A percentile compares a stretch with the other conserved stretches of the same genome.
Evolutionary conservation across 1,139 yeast species (phyloP).

Genomic region (Candida smagusa): DNA sequence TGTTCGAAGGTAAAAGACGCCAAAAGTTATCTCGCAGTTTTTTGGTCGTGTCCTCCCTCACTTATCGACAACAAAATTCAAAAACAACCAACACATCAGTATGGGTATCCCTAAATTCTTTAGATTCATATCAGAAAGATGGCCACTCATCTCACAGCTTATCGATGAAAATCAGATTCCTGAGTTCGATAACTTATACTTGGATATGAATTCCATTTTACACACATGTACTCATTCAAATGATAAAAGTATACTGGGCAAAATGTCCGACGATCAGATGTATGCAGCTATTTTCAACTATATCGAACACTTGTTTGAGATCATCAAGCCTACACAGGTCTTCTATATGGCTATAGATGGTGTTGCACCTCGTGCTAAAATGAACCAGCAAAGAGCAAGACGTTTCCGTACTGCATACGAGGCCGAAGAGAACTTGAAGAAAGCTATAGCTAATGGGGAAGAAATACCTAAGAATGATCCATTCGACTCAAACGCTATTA

Average conservation of each 20-base stretch:
- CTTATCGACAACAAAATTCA: neutral
- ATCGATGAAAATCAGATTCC: conserved; percentile 85
- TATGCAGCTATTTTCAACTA: conserved; percentile 90
- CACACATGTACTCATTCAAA: conserved; percentile 90
- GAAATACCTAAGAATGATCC: conserved; percentile 69
- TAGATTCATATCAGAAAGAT: conserved; percentile 96
- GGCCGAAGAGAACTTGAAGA: conserved; percentile 71
- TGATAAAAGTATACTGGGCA: conserved; percentile 55
- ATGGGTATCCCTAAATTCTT: conserved; percentile 95
- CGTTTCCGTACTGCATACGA: conserved; percentile 94
- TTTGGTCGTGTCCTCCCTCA: conserved; percentile 1
- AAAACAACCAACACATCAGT: conserved; percentile 1
- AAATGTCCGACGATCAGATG: conserved; percentile 86
- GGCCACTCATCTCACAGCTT: conserved; percentile 93
- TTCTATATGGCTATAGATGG: conserved; percentile 99
- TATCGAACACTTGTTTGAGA: conserved; percentile 87
- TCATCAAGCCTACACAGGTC: conserved; percentile 80
- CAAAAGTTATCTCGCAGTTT: neutral
- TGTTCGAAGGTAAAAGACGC: too few species aligned
- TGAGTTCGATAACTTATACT: conserved; percentile 89
- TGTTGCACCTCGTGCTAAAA: conserved; percentile 98
- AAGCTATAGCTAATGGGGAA: conserved; percentile 61
- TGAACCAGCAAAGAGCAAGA: conserved; percentile 98
- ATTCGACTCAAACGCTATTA: conserved; percentile 91
- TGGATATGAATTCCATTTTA: conserved; percentile 96